Evolutionary conservation across 768 basidiomycete genomes (phyloP), one percentile per base, ranked within the genome.

Genomic region (Suillus variegatus): DNA sequence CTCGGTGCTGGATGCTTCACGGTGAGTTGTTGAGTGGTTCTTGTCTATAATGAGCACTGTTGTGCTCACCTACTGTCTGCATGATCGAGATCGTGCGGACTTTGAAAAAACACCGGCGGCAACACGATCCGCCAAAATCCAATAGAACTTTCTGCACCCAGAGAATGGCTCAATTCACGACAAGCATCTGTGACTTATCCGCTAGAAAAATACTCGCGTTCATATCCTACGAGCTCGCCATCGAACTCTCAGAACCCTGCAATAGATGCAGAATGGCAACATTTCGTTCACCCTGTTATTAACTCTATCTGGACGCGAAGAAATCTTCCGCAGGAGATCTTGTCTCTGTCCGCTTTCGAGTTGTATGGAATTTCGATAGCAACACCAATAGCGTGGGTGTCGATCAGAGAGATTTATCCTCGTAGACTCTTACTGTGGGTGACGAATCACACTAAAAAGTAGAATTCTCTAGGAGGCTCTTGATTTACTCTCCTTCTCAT

Each of bases 241-340:
- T 65, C 65, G 36, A 36, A 9, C 22, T 51, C 58, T 14, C 66
- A 62, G 60, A 60, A 67, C 60, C 72, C 76, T 41, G 63, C 66
- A n/a, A 66, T 43, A 18, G 75, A 81, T 41, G 71, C 80, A 3
- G 90, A 91, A 73, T 93, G 92, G 92, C 89, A 92, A 70, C 91
- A 93, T 71, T 92, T 88, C 69, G 84, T 84, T 22, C 91, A 93
- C 69, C 91, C 92, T 1, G 75, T 82, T 60, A 84, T 93, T 65
- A 82, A 79, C 46, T 93, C 38, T 75, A 84, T 28, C 79, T 93
- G 38, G 90, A 93, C 72, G 79, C 82, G 41, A 86, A 80, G 68
- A 88, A 82, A 72, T 79, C 82, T 35, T 76, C 76, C 6, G 76
- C 79, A 16, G 81, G 81, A 22, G 81, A 83, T 46, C 80, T 90